Base-by-base conservation (phyloP, 2,329 filamentous ascomycete genomes). In the Balansia obtecta region DNA sequence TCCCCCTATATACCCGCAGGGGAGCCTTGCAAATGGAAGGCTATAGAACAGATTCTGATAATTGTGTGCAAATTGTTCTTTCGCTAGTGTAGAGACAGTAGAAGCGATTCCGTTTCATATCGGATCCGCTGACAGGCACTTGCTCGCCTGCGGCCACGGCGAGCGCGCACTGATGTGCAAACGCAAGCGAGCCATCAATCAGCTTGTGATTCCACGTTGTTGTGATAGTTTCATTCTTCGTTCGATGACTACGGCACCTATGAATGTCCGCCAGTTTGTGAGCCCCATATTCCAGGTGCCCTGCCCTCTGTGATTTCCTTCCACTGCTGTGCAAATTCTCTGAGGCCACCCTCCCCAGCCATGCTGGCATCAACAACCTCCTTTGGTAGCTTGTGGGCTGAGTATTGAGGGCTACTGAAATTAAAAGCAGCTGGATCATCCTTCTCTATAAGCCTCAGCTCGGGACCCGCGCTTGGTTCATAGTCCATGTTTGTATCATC, bases 321-420 rank as follows among this genome's bases (percentile, higher is more conserved):
- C 87, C 86, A 91, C 61, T 83, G 78, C 56, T 76, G 75, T 54
- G 86, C 80, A 68, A 93, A 90, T 67, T 95, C 89, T 53, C 83
- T 76, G 70, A 97, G 76, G 0, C 85, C 85, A 3, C 85, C 86
- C 50, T 86, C 80, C 3, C 86, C 85, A 1, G 76, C 76, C 56
- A 77, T 60, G 56, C 80, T 78, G 18, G 82, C 82, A 57, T 85
- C 80, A 3, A 96, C 90, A 2, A 97, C 88, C 58, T 98, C 93
- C 65, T 84, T 89, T 0, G 93, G 93, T 58, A 98, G 70, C 68
- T 97, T 98, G 63, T 97, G 91, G 3, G 93, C 91, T 54, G 89
- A 95, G 66, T 95, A 97, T 61, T 91, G 86, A 1, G 88, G 80
- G 4, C 86, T 85, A 56, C 79, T 82, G 63, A 96, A 94, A 58